Evolutionary conservation across 352 stramenopile genomes (phyloP).

Genomic region (Peronospora belbahrii): DNA sequence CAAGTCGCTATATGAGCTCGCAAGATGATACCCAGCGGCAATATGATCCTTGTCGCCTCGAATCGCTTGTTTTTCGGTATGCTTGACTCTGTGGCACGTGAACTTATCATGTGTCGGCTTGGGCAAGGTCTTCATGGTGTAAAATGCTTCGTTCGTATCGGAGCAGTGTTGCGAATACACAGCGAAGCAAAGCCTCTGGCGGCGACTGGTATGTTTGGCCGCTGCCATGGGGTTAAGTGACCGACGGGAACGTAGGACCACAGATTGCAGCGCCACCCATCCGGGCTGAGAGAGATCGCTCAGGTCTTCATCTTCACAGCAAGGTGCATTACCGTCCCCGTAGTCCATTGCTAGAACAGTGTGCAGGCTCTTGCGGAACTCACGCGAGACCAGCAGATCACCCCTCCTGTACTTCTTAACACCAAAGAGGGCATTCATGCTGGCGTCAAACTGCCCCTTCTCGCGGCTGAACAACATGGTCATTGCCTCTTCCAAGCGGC

Average conservation of each 20-base stretch:
- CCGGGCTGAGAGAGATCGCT: constrained; percentile 25
- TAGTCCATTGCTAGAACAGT: constrained; percentile 17
- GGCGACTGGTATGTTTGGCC: constrained; percentile 27
- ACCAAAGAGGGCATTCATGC: constrained; percentile 50
- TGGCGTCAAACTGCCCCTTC: constrained; percentile 38
- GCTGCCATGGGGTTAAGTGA: constrained; percentile 29
- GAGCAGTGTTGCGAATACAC: constrained; percentile 41
- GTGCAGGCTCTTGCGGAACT: constrained; percentile 25
- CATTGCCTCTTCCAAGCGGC: constrained; percentile 44
- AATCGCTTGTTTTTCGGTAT: constrained; percentile 14
- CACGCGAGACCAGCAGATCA: constrained; percentile 37
- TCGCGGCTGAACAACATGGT: constrained; percentile 63
- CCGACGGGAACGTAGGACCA: constrained; percentile 33
- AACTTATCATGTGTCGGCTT: constrained; percentile 36
- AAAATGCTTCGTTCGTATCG: constrained; percentile 41
- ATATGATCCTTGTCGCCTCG: constrained; percentile 47
- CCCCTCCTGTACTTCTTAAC: constrained; percentile 45
- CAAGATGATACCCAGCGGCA: constrained; percentile 55
- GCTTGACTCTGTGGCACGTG: constrained; percentile 4
- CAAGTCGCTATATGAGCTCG: constrained; percentile 35
- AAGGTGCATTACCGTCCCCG: constrained; percentile 7
- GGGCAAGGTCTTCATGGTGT: constrained; percentile 59
- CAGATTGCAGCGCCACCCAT: constrained; percentile 41
- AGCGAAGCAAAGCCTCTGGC: constrained; percentile 52
- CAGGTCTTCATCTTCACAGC: constrained; percentile 24